Evolutionary conservation across 2,329 filamentous ascomycete genomes (phyloP).

Genomic region (Calonectria hawksworthii): DNA sequence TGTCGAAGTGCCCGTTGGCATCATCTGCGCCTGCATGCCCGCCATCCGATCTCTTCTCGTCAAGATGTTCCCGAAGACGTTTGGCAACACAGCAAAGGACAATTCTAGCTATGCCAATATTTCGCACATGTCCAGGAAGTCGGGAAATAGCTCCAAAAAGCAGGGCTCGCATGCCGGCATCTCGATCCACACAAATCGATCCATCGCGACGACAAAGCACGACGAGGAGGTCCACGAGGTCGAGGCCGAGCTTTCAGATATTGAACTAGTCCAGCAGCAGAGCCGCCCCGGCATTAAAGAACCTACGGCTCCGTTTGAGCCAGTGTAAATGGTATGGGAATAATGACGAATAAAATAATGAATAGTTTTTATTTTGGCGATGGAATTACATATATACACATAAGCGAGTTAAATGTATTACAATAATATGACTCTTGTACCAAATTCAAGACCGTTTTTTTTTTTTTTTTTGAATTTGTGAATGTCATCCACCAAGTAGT

Average conservation of each 20-base stretch:
- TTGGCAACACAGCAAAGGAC: constrained; percentile 25
- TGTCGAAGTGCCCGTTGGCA: constrained; percentile 48
- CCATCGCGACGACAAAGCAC: background rate
- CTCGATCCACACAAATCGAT: background rate
- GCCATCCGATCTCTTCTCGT: constrained; percentile 37
- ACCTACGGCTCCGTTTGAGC: constrained; percentile 9
- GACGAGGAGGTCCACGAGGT: background rate
- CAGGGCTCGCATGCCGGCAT: background rate
- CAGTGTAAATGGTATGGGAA: constrained; percentile 5
- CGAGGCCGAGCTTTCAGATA: constrained; percentile 15
- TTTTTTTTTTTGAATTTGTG: background rate
- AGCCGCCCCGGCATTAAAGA: background rate
- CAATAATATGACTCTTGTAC: background rate
- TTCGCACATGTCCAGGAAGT: constrained; percentile 14
- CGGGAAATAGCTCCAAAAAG: background rate
- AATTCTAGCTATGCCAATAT: constrained; percentile 34
- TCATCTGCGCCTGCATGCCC: constrained; percentile 50
- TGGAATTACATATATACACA: background rate
- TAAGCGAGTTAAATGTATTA: background rate
- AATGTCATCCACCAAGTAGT: background rate
- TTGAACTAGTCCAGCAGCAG: background rate
- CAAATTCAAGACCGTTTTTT: background rate
- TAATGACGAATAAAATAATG: constrained; percentile 2
- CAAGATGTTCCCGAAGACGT: constrained; percentile 32
- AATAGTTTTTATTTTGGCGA: background rate